A percentile compares a stretch with the other conserved stretches of the same genome.
These are phyloP conservation scores for Phytophthora sansomeana DNA, from an alignment of 352 stramenopile genomes.

Conservation along the genomic window DNA sequence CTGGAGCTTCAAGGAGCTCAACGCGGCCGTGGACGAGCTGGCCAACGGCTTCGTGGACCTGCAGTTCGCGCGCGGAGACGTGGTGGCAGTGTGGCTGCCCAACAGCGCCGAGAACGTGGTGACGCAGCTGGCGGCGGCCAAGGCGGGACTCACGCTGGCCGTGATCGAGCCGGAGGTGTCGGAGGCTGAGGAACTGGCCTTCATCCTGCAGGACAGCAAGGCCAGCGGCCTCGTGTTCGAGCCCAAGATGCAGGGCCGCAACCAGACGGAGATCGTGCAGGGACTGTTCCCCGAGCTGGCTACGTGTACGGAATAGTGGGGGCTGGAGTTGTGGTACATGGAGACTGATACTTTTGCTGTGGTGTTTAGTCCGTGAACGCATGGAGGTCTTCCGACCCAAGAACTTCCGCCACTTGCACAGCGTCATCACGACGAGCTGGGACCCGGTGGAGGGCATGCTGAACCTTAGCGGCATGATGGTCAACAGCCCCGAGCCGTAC, in stretches of 20 bases:
- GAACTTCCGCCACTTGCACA: constrained; percentile 84
- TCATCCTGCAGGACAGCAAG: constrained; percentile 83
- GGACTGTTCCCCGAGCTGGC: constrained; percentile 78
- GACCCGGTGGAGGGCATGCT: constrained; percentile 78
- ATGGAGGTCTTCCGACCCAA: constrained; percentile 81
- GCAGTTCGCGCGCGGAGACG: constrained; percentile 74
- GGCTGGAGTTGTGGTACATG: background rate
- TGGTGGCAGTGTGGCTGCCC: constrained; percentile 86
- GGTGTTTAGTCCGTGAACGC: constrained; percentile 50
- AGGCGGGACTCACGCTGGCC: constrained; percentile 83
- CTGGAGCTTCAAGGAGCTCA: constrained; percentile 90
- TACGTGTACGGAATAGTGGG: constrained; percentile 55
- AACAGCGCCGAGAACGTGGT: constrained; percentile 87
- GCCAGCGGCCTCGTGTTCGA: constrained; percentile 86
- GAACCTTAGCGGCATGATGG: constrained; percentile 81
- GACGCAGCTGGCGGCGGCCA: constrained; percentile 86
- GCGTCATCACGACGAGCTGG: constrained; percentile 84
- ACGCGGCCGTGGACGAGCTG: constrained; percentile 74
- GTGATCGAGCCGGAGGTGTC: constrained; percentile 83
- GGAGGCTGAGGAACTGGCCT: constrained; percentile 78
- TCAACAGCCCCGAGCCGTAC: constrained; percentile 82
- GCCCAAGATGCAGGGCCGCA: constrained; percentile 77
- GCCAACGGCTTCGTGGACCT: constrained; percentile 82
- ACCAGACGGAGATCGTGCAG: constrained; percentile 81
- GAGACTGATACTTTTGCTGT: constrained; percentile 12